These are phyloP conservation scores for Huntiella bhutanensis DNA, from an alignment of 2,329 filamentous ascomycete genomes.

Conservation along the genomic window DNA sequence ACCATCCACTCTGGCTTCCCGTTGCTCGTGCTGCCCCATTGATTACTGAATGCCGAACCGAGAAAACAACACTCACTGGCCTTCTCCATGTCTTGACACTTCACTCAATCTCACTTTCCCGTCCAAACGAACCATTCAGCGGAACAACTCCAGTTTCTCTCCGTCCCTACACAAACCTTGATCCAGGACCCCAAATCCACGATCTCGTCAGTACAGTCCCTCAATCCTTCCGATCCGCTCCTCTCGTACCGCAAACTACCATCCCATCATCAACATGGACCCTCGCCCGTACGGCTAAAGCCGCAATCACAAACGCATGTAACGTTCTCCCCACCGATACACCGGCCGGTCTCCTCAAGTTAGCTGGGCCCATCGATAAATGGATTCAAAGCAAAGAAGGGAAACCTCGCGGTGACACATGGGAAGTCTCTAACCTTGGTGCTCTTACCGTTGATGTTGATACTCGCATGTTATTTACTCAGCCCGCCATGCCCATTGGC, in stretches of 20 bases:
- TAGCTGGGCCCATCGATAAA: constrained; percentile 24
- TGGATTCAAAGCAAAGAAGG: constrained; percentile 26
- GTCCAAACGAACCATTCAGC: constrained; percentile 16
- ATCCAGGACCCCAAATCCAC: not conserved
- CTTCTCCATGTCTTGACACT: constrained; percentile 29
- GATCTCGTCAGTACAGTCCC: constrained; percentile 22
- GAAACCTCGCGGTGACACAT: constrained; percentile 23
- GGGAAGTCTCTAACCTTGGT: constrained; percentile 36
- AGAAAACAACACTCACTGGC: constrained; percentile 27
- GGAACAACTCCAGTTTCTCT: constrained; percentile 26
- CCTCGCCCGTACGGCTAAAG: constrained; percentile 20
- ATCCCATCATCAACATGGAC: constrained; percentile 21
- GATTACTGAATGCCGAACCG: constrained; percentile 22
- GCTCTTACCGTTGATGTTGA: constrained; percentile 15
- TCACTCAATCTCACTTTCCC: constrained; percentile 21
- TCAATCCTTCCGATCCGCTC: constrained; percentile 13
- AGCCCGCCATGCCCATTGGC: constrained; percentile 26
- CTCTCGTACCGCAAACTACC: no score
- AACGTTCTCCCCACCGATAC: constrained; percentile 25
- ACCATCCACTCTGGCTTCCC: constrained; percentile 21
- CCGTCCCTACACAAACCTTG: constrained; percentile 14
- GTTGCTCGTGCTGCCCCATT: constrained; percentile 17
- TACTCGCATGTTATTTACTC: constrained; percentile 29
- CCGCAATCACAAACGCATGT: constrained; percentile 18
- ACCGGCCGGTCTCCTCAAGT: constrained; percentile 22